phyloP scores from a whole-genome alignment of 2,329 filamentous ascomycete genomes.

The Nemania sp. region DNA sequence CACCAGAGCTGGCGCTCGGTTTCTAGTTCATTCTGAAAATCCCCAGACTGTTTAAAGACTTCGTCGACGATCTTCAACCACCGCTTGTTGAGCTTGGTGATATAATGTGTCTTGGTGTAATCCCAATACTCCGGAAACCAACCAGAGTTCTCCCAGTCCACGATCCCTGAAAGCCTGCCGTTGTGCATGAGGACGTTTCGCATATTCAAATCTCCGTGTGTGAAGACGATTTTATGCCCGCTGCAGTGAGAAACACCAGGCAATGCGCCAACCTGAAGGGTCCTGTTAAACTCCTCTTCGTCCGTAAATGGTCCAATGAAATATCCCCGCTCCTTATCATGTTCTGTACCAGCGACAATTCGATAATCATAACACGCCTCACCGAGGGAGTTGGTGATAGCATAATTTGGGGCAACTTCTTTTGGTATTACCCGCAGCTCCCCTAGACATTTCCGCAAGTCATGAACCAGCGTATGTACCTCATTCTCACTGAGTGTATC shows the following conservation, averaged over 20 bases:
- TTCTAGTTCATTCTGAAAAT: conserved; percentile 11
- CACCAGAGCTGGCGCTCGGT: conserved; percentile 13
- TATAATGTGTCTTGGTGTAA: conserved; percentile 32
- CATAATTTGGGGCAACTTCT: conserved; percentile 4
- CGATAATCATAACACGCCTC: conserved; percentile 11
- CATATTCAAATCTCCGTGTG: conserved; percentile 50
- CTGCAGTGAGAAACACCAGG: conserved; percentile 11
- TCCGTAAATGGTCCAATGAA: conserved; percentile 16
- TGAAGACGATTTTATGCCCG: conserved; percentile 36
- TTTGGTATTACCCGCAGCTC: conserved; percentile 18
- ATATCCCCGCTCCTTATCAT: conserved; percentile 16
- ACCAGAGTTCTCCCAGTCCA: conserved; percentile 42
- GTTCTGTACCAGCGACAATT: neutral
- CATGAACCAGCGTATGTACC: conserved; percentile 1
- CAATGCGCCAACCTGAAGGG: conserved; percentile 5
- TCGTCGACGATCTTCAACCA: conserved; percentile 17
- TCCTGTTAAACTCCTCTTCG: conserved; percentile 17
- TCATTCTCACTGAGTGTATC: conserved; percentile 12
- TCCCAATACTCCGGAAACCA: conserved; percentile 44
- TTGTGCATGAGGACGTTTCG: conserved; percentile 48
- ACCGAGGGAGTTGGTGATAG: conserved; percentile 11
- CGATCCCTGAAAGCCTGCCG: conserved; percentile 49
- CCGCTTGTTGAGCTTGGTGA: conserved; percentile 7
- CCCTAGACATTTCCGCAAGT: conserved; percentile 7
- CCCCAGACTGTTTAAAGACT: conserved; percentile 8